Percentiles rank a stretch among this genome's conserved stretches.
These are phyloP conservation scores for Saprolegnia parasitica DNA, from an alignment of 352 stramenopile genomes.

Conservation along the genomic window DNA sequence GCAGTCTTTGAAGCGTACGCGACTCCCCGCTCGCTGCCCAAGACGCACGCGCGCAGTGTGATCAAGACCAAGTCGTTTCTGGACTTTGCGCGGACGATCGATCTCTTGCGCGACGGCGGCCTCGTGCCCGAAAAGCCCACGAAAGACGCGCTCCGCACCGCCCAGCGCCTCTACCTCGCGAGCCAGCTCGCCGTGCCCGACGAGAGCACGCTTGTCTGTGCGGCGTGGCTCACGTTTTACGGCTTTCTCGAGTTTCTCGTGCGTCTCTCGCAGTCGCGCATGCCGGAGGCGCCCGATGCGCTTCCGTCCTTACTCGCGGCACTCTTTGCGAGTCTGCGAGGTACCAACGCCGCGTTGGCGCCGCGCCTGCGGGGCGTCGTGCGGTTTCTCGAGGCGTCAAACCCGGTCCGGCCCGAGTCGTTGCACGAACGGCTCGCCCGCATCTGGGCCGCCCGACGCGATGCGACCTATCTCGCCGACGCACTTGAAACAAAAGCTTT, in stretches of 20 bases:
- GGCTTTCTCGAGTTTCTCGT: constrained; percentile 7
- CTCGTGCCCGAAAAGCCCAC: not conserved
- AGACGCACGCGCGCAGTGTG: not conserved
- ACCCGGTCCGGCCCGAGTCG: not conserved
- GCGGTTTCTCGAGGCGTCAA: not conserved
- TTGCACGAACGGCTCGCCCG: not conserved
- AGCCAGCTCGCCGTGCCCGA: not conserved
- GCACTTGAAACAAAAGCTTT: not conserved
- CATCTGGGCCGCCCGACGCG: not conserved
- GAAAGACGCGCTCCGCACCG: not conserved
- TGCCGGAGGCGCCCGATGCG: not conserved
- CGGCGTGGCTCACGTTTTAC: constrained; percentile 3
- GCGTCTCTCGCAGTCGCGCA: not conserved
- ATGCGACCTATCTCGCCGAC: not conserved
- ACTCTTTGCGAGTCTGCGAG: not conserved
- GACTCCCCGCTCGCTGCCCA: not conserved
- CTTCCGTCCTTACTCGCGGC: not conserved
- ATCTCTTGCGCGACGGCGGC: not conserved
- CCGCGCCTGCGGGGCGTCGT: not conserved
- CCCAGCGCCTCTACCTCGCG: not conserved
- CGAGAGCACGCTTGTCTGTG: not conserved
- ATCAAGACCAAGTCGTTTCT: not conserved
- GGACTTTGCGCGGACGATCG: not conserved
- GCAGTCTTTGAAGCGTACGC: not conserved
- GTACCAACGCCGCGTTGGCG: not conserved